phyloP scores from a whole-genome alignment of 2,329 filamentous ascomycete genomes.

The Paecilomyces formosus region DNA sequence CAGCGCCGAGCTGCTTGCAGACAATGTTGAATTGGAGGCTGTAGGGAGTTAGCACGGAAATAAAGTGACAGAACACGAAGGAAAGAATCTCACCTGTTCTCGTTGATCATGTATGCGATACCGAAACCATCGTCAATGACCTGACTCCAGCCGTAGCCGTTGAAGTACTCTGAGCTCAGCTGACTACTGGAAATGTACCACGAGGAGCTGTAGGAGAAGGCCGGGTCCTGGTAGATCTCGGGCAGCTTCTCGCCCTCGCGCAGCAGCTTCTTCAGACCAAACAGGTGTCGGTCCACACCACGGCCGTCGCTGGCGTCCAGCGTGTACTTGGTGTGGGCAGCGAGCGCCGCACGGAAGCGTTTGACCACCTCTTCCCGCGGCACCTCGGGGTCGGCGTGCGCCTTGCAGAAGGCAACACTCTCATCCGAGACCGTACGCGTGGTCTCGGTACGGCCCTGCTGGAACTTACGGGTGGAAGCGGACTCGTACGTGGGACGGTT shows the following conservation, averaged over 20 bases:
- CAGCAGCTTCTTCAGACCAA: slow-evolving; percentile 87
- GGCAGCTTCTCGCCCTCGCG: slow-evolving; percentile 74
- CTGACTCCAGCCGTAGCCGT: slow-evolving; percentile 98
- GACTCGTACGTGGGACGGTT: slow-evolving; percentile 97
- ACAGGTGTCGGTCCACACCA: slow-evolving; percentile 93
- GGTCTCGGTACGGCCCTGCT: slow-evolving; percentile 92
- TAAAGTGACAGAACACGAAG: background rate
- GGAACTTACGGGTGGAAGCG: slow-evolving; percentile 88
- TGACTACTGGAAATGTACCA: slow-evolving; percentile 90
- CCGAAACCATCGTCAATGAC: slow-evolving; percentile 94
- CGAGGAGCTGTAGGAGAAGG: slow-evolving; percentile 71
- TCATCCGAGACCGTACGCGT: slow-evolving; percentile 89
- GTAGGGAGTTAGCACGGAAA: slow-evolving; percentile 6
- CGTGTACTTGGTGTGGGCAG: slow-evolving; percentile 85
- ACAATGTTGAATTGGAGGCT: slow-evolving; percentile 98
- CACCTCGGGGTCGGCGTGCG: slow-evolving; percentile 65
- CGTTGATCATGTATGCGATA: slow-evolving; percentile 99
- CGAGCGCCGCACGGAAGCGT: slow-evolving; percentile 74
- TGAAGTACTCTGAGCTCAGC: slow-evolving; percentile 94
- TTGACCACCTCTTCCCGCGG: slow-evolving; percentile 60
- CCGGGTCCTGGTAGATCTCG: slow-evolving; percentile 77
- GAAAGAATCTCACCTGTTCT: slow-evolving; percentile 63
- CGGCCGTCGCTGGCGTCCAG: slow-evolving; percentile 80
- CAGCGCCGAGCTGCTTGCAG: slow-evolving; percentile 81
- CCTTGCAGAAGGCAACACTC: slow-evolving; percentile 78